Evolutionary conservation across 2,329 filamentous ascomycete species (phyloP), one percentile per base, ranked within the genome.

Genomic region (Paracamarosporium sp.): DNA sequence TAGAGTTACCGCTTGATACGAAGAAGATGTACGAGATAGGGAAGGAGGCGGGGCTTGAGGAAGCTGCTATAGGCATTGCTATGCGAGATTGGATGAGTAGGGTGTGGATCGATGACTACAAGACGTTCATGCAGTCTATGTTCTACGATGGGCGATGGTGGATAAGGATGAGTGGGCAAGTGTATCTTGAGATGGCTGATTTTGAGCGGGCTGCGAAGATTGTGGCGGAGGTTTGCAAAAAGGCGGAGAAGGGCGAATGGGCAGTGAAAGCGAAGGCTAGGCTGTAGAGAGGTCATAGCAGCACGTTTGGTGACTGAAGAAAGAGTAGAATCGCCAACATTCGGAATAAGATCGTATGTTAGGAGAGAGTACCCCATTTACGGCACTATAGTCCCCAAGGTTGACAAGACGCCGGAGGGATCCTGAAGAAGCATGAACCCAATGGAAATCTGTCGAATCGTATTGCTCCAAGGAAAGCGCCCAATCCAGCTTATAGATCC

Each of bases 151-250:
- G 83, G 0, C 81, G 82, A 52, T 85, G 88, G 72, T 97, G 90
- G 90, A 81, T 84, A 0, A 81, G 94, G 47, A 69, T 96, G 46
- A 93, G 90, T 71, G 91, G 86, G 13, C 93, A 97, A 81, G 84
- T 95, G 0, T 98, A 95, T 72, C 77, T 97, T n/a, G 91, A 92
- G 25, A 73, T 89, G 62, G 82, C 82, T 12, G 93, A 97, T 75
- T 97, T 95, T 70, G 85, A 89, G 71, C 91, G 86, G 85, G 83
- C 84, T 4, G 91, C 83, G 0, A 71, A 80, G 50, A 79, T 84
- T 8, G 74, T 95, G 67, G 84, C 85, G 70, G 78, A 80, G 31
- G 64, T 90, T 5, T 87, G 84, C 67, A 79, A 80, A 40, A 77
- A 82, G 63, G 82, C 84, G 30, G 78, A 76, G 41, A 77, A 74